Percentiles rank a stretch among this genome's conserved stretches.
phyloP scores from a whole-genome alignment of 331 rosid genomes.

The Quercus lobata region DNA sequence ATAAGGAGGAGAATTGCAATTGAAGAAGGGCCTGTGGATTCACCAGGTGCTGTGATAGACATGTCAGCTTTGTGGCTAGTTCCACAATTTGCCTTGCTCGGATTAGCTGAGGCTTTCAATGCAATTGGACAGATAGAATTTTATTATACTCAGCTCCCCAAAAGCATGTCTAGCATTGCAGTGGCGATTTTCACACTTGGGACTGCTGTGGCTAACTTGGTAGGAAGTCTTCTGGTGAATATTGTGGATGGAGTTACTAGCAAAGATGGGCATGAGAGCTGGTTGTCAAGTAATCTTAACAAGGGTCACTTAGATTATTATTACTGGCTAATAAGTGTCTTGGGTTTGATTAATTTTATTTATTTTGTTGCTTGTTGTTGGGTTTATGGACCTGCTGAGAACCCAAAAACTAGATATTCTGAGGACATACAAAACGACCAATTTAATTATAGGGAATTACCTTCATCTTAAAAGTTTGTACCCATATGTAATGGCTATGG shows the following conservation, averaged over 20 bases:
- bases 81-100: constrained; percentile 39
- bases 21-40: constrained; percentile 31
- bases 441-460: constrained; percentile 30
- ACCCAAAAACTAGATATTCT: neutral
- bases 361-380: constrained; percentile 36
- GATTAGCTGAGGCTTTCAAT: constrained; percentile 34
- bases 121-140: constrained; percentile 42
- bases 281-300: constrained; percentile 42
- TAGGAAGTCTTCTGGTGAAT: constrained; percentile 27
- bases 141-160: constrained; percentile 34
- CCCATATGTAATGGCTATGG: too few species aligned
- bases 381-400: constrained; percentile 25
- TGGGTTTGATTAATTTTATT: constrained; percentile 32
- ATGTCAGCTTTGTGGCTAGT: constrained; percentile 50
- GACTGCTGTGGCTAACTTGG: constrained; percentile 27
- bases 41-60: constrained; percentile 22
- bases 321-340: constrained; percentile 25
- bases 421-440: constrained; percentile 15
- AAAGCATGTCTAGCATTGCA: constrained; percentile 51
- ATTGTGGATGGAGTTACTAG: constrained; percentile 36
- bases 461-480: constrained; percentile 21
- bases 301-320: constrained; percentile 44
- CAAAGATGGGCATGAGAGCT: constrained; percentile 30
- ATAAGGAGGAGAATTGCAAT: constrained; percentile 24
- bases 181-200: constrained; percentile 40